Evolutionary conservation across 2,329 filamentous ascomycete species (phyloP).

Genomic region (Penicillium palitans): DNA sequence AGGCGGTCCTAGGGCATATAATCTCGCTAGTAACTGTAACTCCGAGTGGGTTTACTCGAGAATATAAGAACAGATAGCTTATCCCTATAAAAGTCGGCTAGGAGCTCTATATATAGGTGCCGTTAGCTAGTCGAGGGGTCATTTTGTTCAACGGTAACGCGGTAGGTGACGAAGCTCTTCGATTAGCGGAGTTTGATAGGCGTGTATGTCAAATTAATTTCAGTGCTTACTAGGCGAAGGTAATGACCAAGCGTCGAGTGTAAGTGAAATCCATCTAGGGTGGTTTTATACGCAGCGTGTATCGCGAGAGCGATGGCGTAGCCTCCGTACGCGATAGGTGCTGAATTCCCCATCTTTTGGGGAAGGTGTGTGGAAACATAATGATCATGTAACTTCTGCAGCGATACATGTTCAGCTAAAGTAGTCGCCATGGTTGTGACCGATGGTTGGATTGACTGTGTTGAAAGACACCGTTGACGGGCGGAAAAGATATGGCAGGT

Average conservation of each 20-base stretch:
- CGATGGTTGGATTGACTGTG: not conserved
- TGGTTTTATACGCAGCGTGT: not conserved
- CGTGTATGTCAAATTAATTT: not conserved
- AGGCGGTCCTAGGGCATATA: not conserved
- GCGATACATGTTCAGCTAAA: not conserved
- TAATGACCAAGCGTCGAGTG: not conserved
- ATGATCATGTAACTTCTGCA: not conserved
- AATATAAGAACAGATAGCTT: not conserved
- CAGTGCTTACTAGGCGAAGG: not conserved
- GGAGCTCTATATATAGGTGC: not conserved
- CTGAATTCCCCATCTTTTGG: not conserved
- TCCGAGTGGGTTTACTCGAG: not conserved
- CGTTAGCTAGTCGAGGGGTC: not conserved
- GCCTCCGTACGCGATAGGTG: not conserved
- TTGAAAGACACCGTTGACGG: not conserved
- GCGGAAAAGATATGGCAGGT: too few species aligned
- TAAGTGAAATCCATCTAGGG: not conserved
- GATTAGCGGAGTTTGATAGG: not conserved
- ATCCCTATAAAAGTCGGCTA: not conserved
- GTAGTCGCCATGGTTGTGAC: not conserved
- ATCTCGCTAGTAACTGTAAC: not conserved
- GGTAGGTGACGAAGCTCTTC: not conserved
- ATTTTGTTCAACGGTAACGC: not conserved
- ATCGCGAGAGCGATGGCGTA: not conserved
- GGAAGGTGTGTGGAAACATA: not conserved